A percentile compares a stretch with the other conserved stretches of the same genome.
phyloP scores from a whole-genome alignment of 116 monocot species.

The Iris pallida region DNA sequence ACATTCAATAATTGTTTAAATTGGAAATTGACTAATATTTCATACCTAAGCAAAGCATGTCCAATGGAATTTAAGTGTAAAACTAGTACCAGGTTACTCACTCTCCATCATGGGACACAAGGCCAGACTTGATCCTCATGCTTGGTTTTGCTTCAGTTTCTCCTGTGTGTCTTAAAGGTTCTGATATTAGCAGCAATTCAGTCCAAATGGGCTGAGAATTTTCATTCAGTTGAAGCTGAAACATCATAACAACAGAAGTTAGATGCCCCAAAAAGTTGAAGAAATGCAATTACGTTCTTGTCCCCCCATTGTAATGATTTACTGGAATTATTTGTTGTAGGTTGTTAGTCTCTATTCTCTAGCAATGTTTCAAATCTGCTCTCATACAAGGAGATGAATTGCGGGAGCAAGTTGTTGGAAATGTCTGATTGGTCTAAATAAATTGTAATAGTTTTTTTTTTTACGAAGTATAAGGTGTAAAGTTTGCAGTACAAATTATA shows the following conservation, averaged over 20 bases:
- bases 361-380: too few species aligned
- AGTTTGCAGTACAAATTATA: too few species aligned
- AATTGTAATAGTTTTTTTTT: too few species aligned
- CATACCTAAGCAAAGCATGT: neutral
- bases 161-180: slow-evolving; percentile 14
- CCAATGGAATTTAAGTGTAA: slow-evolving; percentile 3
- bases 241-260: slow-evolving; percentile 13
- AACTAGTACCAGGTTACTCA: slow-evolving; percentile 63
- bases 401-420: too few species aligned
- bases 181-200: slow-evolving; percentile 24
- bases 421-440: too few species aligned
- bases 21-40: neutral
- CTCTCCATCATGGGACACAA: slow-evolving; percentile 61
- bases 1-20: slow-evolving; percentile 3
- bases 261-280: neutral
- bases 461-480: too few species aligned
- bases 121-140: slow-evolving; percentile 45
- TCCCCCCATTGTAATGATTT: too few species aligned
- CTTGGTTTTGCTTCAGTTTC: slow-evolving; percentile 26
- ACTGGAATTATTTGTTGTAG: too few species aligned
- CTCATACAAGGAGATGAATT: too few species aligned
- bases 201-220: slow-evolving; percentile 66
- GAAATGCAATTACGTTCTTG: too few species aligned
- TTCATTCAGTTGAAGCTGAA: slow-evolving; percentile 75
- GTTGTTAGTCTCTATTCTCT: too few species aligned